Base-by-base conservation (phyloP, 2,329 filamentous ascomycete species). In the Xylariaceae sp. region DNA sequence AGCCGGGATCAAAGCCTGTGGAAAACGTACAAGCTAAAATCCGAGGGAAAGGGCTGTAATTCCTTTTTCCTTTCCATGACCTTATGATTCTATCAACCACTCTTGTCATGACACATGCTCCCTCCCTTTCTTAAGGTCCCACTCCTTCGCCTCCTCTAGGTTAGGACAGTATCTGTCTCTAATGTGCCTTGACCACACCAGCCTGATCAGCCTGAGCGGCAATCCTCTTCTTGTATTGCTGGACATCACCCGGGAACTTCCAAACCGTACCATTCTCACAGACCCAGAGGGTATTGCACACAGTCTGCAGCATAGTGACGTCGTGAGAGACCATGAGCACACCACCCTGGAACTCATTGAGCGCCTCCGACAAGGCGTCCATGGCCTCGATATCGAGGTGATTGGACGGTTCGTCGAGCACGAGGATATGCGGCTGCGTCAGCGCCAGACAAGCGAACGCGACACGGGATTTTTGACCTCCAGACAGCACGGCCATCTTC, bases 261-360 rank as follows among this genome's bases (percentile, higher is more conserved):
- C 95, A 90, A 26, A 99, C 91, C 1, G 87, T 94, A 7, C 94
- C 94, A 56, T 87, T 79, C 71, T 99, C 94, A 68, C 94, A 99
- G 60, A 99, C 92, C 94, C 94, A 99, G 67, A 99, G 75, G 69
- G 86, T 94, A 49, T 80, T 94, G 73, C 94, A 99, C 39, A 99
- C 94, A 51, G 88, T 95, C 77, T 96, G 91, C 72, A 99, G 72
- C 90, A 99, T 96, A 1, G 94, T 97, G 51, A 99, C 94, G 70
- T 99, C 94, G 87, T 99, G 94, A 68, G 89, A 95, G 54, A 99
- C 94, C 91, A 99, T 97, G 66, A 99, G 77, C 53, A 99, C 91
- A 71, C 94, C 94, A 58, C 94, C 94, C 74, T 95, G 82, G 75
- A 97, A 99, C 61, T 86, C 83, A 64, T 84, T 81, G 64, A 99